Conservation (phyloP, 345 rosid genomes). For the Clarkia xantiana region DNA sequence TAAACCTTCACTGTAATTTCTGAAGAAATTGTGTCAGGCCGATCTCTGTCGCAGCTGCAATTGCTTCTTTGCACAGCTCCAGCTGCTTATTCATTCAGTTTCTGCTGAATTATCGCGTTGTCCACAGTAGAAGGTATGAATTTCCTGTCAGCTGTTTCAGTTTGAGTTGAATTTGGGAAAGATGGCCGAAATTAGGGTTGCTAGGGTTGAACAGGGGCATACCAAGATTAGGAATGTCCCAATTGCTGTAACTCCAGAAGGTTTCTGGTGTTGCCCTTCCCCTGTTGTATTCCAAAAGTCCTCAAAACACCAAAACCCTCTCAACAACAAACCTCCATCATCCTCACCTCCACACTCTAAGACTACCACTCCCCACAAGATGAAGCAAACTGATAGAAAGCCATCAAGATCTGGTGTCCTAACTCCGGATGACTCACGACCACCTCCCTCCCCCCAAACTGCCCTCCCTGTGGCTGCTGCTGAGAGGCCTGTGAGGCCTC, state of each 20-base stretch:
- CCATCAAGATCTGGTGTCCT: constrained; percentile 2
- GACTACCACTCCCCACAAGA: constrained; percentile 29
- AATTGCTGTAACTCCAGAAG: constrained; percentile 94
- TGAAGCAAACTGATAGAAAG: constrained; percentile 21
- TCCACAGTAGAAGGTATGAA: no score
- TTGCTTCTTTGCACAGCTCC: no score
- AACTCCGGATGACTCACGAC: constrained; percentile 36
- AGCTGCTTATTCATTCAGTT: no score
- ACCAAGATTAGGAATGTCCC: constrained; percentile 83
- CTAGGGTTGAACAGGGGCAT: constrained; percentile 64
- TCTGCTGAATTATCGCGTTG: no score
- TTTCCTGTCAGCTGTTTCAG: neutral
- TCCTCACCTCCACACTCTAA: constrained; percentile 34
- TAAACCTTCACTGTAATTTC: no score
- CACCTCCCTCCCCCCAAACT: constrained; percentile 17
- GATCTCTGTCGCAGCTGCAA: no score
- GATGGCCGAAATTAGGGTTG: constrained; percentile 79
- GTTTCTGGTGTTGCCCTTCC: constrained; percentile 98
- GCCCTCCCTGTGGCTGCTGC: constrained; percentile 27
- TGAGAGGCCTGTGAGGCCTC: constrained; percentile 49
- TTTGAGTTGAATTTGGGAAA: constrained; percentile 12
- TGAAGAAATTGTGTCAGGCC: no score
- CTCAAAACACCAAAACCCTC: constrained; percentile 45
- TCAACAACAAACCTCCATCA: constrained; percentile 59
- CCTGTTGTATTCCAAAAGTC: constrained; percentile 87